Base-by-base conservation (phyloP, 225 moss, liverwort and hornwort genomes). In the Neckera pumila region DNA sequence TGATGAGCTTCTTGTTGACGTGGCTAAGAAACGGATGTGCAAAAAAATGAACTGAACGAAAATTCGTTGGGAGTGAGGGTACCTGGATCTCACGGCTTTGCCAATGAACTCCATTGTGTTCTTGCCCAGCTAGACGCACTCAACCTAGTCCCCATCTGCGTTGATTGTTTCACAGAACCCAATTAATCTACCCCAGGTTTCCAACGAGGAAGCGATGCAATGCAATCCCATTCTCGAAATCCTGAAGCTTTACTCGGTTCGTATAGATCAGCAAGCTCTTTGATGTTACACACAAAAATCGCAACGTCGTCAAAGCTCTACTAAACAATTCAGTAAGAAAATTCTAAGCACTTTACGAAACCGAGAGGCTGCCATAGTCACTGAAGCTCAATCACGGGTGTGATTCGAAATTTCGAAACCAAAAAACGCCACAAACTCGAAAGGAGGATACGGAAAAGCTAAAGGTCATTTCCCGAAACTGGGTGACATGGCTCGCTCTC, bases 81-180 rank as follows among this genome's bases (percentile, higher is more conserved):
- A 92, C 92, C 92, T 90, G 71, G 33, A 84, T 51, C 23, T 71
- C 77, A 82, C 42, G 58, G 72, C 76, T 84, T 80, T 90, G 58
- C 89, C 66, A 85, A 51, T n/a, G 64, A 89, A 63, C 80, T 83
- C 84, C 92, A 88, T 88, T 17, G 33, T 33, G 51, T 81, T 63
- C 63, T 71, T 79, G 38, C 74, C 76, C 66, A 53, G 75, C 81
- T 90, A 86, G 70, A 70, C 49, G 30, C 67, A n/a, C 28, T 76
- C 84, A 84, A 76, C 61, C 69, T 63, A 60, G 79, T 76, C 76
- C 59, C 88, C 88, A 76, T 80, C 75, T 66, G 74, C 53, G 43
- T 53, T 45, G 42, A 73, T 56, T 75, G 67, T 23, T 60, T 62
- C 45, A 36, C 64, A 27, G 14, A 64, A 91, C 58, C 40, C 49